These are phyloP conservation scores for Sapria himalayana DNA, from an alignment of 345 rosid species.

Conservation along the genomic window DNA sequence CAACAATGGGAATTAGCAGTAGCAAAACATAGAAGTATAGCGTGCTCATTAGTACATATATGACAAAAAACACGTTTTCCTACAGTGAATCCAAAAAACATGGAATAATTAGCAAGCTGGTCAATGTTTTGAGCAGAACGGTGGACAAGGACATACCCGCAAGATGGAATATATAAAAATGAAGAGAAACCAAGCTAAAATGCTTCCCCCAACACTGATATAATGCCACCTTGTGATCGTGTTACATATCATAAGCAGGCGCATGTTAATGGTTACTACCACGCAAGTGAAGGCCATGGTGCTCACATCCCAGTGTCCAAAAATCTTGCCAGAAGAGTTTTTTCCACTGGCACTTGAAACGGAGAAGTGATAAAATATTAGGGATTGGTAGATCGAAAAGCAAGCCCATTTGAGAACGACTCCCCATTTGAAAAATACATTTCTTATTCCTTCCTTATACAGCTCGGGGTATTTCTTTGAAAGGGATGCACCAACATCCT, in stretches of 20 bases:
- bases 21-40: constrained; percentile 61
- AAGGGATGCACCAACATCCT: constrained; percentile 92
- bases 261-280: constrained; percentile 76
- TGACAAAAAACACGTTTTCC: constrained; percentile 72
- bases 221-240: constrained; percentile 85
- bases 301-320: constrained; percentile 98
- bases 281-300: constrained; percentile 91
- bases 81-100: constrained; percentile 14
- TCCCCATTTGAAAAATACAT: constrained; percentile 79
- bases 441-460: constrained; percentile 73
- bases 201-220: constrained; percentile 78
- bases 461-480: constrained; percentile 93
- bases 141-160: constrained; percentile 10
- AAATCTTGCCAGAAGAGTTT: constrained; percentile 58
- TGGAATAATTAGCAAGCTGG: constrained; percentile 7
- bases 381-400: constrained; percentile 79
- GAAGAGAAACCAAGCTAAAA: constrained; percentile 71
- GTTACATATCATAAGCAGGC: constrained; percentile 88
- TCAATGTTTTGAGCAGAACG: background rate
- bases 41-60: constrained; percentile 76
- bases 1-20: constrained; percentile 63
- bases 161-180: constrained; percentile 38
- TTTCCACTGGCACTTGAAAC: constrained; percentile 34
- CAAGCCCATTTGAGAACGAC: constrained; percentile 77
- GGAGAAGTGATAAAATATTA: constrained; percentile 49